Evolutionary conservation across 2,329 filamentous ascomycete species (phyloP).

Genomic region (Daldinia sp.): DNA sequence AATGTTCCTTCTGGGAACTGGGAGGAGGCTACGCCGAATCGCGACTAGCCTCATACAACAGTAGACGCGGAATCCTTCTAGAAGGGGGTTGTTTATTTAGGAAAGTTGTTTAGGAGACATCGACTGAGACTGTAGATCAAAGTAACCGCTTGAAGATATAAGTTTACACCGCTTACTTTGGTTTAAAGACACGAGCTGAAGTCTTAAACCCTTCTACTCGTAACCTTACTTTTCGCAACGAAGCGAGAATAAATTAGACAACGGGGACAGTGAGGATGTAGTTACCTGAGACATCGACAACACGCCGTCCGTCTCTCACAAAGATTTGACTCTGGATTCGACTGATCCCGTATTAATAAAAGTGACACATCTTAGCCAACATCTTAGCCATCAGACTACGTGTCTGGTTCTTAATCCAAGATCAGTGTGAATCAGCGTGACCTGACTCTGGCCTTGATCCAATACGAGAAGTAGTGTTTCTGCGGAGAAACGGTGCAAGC

Average conservation of each 20-base stretch:
- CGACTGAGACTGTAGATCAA: background rate
- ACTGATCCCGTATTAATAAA: constrained; percentile 1
- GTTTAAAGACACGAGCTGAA: background rate
- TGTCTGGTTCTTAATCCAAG: constrained; percentile 7
- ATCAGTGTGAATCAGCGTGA: constrained; percentile 22
- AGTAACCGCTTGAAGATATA: background rate
- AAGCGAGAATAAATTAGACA: constrained; percentile 3
- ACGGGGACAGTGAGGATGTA: constrained; percentile 1
- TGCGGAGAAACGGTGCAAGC: constrained; percentile 34
- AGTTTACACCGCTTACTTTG: background rate
- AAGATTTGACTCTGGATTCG: constrained; percentile 2
- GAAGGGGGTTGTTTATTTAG: constrained; percentile 25
- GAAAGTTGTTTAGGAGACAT: background rate
- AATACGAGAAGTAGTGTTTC: constrained; percentile 34
- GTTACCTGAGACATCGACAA: constrained; percentile 22
- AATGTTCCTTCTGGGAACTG: constrained; percentile 12
- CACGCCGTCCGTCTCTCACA: constrained; percentile 6
- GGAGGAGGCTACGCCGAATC: constrained; percentile 14
- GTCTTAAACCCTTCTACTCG: background rate
- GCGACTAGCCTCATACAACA: constrained; percentile 29
- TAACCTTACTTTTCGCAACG: background rate
- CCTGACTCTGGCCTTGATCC: constrained; percentile 20
- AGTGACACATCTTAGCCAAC: constrained; percentile 17
- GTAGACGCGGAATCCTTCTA: constrained; percentile 36
- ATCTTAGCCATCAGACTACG: constrained; percentile 10